These are phyloP conservation scores for Nemania sp. DNA, from an alignment of 2,329 filamentous ascomycete species.

Conservation along the genomic window DNA sequence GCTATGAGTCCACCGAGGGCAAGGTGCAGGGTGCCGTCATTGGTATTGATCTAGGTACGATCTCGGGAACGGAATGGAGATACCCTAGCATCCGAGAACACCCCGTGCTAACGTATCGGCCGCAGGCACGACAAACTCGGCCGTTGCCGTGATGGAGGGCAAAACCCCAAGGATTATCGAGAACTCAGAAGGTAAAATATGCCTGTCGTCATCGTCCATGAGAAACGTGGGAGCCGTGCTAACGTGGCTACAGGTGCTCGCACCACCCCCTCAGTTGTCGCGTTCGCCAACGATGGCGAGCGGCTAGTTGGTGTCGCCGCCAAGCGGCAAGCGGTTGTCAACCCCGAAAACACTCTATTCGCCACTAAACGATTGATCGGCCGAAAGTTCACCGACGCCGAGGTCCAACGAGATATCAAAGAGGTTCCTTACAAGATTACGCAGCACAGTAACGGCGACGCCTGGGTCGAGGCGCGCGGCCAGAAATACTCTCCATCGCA, in stretches of 20 bases:
- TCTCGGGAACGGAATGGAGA: not conserved
- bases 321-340: conserved; percentile 97
- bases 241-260: conserved; percentile 65
- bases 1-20: conserved; percentile 76
- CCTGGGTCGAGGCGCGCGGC: conserved; percentile 90
- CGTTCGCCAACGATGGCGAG: conserved; percentile 93
- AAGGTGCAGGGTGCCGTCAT: conserved; percentile 97
- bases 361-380: conserved; percentile 98
- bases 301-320: conserved; percentile 95
- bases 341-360: conserved; percentile 97
- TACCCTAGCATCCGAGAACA: not conserved
- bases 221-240: conserved; percentile 11
- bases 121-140: conserved; percentile 91
- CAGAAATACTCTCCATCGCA: conserved; percentile 98
- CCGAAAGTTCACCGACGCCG: conserved; percentile 90
- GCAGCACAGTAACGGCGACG: conserved; percentile 94
- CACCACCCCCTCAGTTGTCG: conserved; percentile 92
- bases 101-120: not conserved
- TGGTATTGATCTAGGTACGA: conserved; percentile 92
- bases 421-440: conserved; percentile 99
- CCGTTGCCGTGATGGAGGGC: conserved; percentile 96
- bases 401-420: conserved; percentile 96
- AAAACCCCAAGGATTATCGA: conserved; percentile 95
- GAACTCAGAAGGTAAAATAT: conserved; percentile 81
- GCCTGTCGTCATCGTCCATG: conserved; percentile 24